Base-by-base conservation (phyloP, 139 green algal species). In the Monoraphidium neglectum region DNA sequence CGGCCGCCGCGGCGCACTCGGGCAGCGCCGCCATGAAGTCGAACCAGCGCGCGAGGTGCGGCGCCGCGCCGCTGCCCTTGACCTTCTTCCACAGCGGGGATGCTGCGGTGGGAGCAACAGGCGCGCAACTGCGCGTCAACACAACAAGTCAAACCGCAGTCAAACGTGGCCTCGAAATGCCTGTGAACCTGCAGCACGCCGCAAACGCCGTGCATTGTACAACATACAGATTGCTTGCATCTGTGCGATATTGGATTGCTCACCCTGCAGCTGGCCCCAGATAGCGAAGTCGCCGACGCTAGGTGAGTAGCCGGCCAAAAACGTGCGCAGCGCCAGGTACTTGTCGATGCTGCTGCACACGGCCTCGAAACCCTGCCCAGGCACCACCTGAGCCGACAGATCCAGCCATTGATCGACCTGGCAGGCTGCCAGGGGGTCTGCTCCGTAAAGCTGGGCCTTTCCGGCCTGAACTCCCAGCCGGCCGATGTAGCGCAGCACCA, bases 321-420 rank as follows among this genome's bases (percentile, higher is more conserved):
- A 97, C 30, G 92, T 96, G 66, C 94, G 83, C 66, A 95, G 81
- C 0, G 87, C 73, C 26, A 98, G 83, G 68, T 90, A 97, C 33
- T 83, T 70, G 71, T 97, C 88, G 4, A 97, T 59, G 0, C 71
- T 40, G 2, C 59, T 36, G 76, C 80, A 93, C 15, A 85, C 78
- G 8, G 74, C 66, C 68, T 95, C 92, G 12, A 99, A 86, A 5
- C 59, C 80, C 0, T 78, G 64, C 16, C 92, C 91, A 12, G 84
- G 74, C 2, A 89, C 86, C 16, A 98, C 78, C 28, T 72, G 59
- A 0, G 68, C 24, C 21, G 72, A 71, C 49, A 88, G 92, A 18
- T 98, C 94, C 4, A 98, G 69, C 91, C 90, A 97, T 33, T 93
- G 74, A 72, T 97, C 93, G 0, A 98, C 85, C 88, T 94, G 87